Conservation (phyloP, 2,329 filamentous ascomycete genomes). For the Colletotrichum chlorophyti region DNA sequence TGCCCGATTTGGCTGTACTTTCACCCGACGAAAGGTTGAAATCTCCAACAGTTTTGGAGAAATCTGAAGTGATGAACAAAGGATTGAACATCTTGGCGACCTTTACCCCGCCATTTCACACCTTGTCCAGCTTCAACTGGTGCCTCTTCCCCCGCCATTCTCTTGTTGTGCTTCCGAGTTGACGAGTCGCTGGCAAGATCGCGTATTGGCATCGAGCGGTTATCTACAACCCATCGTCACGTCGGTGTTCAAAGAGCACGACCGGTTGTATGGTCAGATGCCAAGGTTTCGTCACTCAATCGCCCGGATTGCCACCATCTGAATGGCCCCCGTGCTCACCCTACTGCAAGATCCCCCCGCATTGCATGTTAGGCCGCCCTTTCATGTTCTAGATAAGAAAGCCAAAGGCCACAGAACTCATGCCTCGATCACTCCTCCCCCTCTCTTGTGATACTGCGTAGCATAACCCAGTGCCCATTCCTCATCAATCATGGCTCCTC, state of each 20-base stretch:
- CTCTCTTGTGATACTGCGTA: background rate
- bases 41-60: constrained; percentile 15
- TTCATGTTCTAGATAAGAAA: constrained; percentile 14
- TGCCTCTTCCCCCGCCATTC: constrained; percentile 3
- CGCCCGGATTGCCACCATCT: background rate
- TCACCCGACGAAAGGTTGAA: background rate
- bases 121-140: background rate
- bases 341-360: constrained; percentile 19
- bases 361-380: constrained; percentile 1
- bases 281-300: background rate
- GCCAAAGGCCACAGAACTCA: background rate
- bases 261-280: background rate
- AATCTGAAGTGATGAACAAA: background rate
- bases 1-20: constrained; percentile 5
- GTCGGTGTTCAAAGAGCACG: background rate
- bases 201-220: background rate
- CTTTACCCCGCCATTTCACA: constrained; percentile 3
- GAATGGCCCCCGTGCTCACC: constrained; percentile 1
- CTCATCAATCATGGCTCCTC: constrained; percentile 31
- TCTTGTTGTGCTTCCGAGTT: background rate
- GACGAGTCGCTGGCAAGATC: background rate
- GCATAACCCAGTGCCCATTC: too few species aligned
- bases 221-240: background rate
- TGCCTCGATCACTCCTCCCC: background rate
- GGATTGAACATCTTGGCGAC: background rate